Base-by-base conservation (phyloP, 805 yeast genomes). In the Candida anglica region DNA sequence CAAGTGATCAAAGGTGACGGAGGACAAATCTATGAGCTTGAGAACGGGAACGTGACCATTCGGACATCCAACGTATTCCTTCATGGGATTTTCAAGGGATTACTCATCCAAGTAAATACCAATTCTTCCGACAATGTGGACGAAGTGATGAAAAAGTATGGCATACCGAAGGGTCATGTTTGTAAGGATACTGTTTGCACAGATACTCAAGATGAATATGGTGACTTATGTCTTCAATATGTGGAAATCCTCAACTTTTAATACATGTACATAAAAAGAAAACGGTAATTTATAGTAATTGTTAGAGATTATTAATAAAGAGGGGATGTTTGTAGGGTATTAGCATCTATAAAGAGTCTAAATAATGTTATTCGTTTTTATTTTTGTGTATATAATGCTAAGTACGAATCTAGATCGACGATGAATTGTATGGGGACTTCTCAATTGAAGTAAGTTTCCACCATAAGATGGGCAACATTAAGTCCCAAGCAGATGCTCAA, bases 1-100 rank as follows among this genome's bases (percentile, higher is more conserved):
- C 95, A 86, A 53, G 64, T 73, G 7, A 70, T 84, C 32, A 73
- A 76, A 46, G 93, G 91, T 1, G 89, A 83, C 40, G 81, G 83
- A 7, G 95, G 95, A 0, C 71, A 71, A 34, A 73, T 75, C 4
- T 85, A 80, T 48, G 73, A 74, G 40, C 48, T 83, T 3, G 71
- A 68, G 54, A 54, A 60, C 30, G 81, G 80, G 11, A 66, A 61
- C 25, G 66, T 79, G 44, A 58, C 63, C 6, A 60, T 86, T 3
- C 61, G 86, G 25, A 73, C 88, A 0, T 79, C 85, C 27, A 86
- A 85, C 49, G 76, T 85, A 25, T 77, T 79, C 32, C 65, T 84
- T 10, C 88, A 83, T 50, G 94, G 95, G 1, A 68, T 67, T 14
- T 85, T 82, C 63, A 74, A 80, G 40, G 88, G 88, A 0, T 68